Evolutionary conservation across 768 basidiomycete species (phyloP), one percentile per base, ranked within the genome.

Genomic region (Pulveroboletus ravenelii): DNA sequence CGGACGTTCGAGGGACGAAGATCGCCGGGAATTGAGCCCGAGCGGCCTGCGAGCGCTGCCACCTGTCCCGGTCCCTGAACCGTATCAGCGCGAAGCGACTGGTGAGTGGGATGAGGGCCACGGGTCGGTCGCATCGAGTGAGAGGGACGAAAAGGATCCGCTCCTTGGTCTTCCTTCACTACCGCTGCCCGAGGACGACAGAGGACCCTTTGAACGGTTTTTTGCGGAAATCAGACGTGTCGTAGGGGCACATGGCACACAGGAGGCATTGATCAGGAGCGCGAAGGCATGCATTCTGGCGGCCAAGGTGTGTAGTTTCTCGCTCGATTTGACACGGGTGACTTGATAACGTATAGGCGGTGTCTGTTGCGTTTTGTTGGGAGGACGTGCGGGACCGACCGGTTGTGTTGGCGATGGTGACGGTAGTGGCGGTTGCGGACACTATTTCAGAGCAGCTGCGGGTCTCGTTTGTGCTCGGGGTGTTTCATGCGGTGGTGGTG

Each of bases 351-450:
- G 34, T 42, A 45, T 23, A 66, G 61, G 59, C 69, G 7, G 48
- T 67, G 32, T 70, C 63, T 12, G 35, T 63, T 18, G 48, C 51
- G 14, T 57, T 55, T 13, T 52, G 38, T 20, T 66, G 60, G 56
- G 58, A 61, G 14, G 30, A 45, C 7, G 31, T 68, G 48, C 67
- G 37, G 29, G 62, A 61, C 7, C 65, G 64, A 34, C 58, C 63
- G 2, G 47, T 63, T 25, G 45, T 69, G 5, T 41, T 68, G 46
- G 63, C 50, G 0, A 47, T 60, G 13, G 60, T 74, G 35, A 62
- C 70, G 8, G 53, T 59, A 1, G 67, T 74, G 2, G 77, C 77
- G 2, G 57, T 79, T 25, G 50, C 66, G 18, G 80, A 81, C 64
- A 77, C 74, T 12, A 66, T 75, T 62, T 73, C 72, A 23, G 76